phyloP scores from a whole-genome alignment of 1,284 basidiomycete species.

The Naganishia sp. region DNA sequence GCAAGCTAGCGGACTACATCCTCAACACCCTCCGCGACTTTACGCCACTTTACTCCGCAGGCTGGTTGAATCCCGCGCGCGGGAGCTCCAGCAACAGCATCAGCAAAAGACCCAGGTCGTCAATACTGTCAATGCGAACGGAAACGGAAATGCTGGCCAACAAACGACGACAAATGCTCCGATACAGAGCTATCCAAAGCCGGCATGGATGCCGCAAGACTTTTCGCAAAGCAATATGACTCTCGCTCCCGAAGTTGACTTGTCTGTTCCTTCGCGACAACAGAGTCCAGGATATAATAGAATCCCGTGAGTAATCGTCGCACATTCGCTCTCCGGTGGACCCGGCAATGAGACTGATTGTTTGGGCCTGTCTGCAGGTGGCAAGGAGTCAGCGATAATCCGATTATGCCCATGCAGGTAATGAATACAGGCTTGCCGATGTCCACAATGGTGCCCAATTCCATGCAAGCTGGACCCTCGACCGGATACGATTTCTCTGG shows the following conservation, averaged over 20 bases:
- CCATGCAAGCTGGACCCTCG: not conserved
- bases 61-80: constrained; percentile 16
- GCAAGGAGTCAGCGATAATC: constrained; percentile 4
- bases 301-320: constrained; percentile 2
- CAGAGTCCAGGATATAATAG: constrained; percentile 18
- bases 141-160: not conserved
- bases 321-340: not conserved
- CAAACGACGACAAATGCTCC: not conserved
- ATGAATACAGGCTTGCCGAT: constrained; percentile 12
- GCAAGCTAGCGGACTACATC: constrained; percentile 13
- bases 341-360: no score
- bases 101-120: constrained; percentile 1
- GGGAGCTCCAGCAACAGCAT: constrained; percentile 17
- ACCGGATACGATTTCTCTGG: constrained; percentile 11
- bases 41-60: constrained; percentile 15
- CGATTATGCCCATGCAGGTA: constrained; percentile 1
- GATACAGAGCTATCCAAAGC: not conserved
- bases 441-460: constrained; percentile 13
- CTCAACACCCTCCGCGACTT: constrained; percentile 20
- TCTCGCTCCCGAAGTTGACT: constrained; percentile 17
- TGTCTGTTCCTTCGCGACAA: constrained; percentile 15
- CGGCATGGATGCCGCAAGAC: constrained; percentile 8
- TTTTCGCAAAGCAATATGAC: constrained; percentile 6
- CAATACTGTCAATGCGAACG: not conserved
- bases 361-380: not conserved